phyloP scores from a whole-genome alignment of 805 yeast species.

The Pachysolen tannophilus region DNA sequence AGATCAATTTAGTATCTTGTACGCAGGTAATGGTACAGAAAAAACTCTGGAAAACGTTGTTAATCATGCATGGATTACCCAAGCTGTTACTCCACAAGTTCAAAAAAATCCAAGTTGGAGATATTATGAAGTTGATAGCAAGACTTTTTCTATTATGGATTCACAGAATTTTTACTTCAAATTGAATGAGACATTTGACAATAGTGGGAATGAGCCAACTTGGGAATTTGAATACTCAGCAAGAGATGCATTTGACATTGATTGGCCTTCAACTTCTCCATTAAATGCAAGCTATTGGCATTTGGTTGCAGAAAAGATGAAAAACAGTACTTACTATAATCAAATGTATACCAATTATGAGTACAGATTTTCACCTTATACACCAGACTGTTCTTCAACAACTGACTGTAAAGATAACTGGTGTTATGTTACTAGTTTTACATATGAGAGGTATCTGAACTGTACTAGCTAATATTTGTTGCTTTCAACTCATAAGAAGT shows the following conservation, averaged over 20 bases:
- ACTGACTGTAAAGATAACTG: slow-evolving; percentile 28
- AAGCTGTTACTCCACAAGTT: slow-evolving; percentile 54
- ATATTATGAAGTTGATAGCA: slow-evolving; percentile 57
- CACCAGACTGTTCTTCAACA: slow-evolving; percentile 35
- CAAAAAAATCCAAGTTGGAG: slow-evolving; percentile 66
- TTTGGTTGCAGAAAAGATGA: slow-evolving; percentile 37
- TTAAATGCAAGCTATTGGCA: slow-evolving; percentile 69
- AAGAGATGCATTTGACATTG: slow-evolving; percentile 45
- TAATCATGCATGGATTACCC: slow-evolving; percentile 57
- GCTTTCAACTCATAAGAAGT: no score
- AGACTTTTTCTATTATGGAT: slow-evolving; percentile 54
- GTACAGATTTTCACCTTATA: slow-evolving; percentile 47
- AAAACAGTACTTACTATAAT: slow-evolving; percentile 32
- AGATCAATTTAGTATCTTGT: slow-evolving; percentile 58
- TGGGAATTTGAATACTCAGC: slow-evolving; percentile 70
- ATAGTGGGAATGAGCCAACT: slow-evolving; percentile 46
- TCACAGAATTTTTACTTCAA: slow-evolving; percentile 51
- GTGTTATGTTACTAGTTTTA: slow-evolving; percentile 32
- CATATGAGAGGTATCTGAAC: slow-evolving; percentile 21
- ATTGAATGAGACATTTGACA: slow-evolving; percentile 47
- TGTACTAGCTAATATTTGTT: no score
- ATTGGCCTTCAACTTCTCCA: slow-evolving; percentile 55
- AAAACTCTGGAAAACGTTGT: slow-evolving; percentile 37
- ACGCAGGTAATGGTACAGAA: slow-evolving; percentile 37
- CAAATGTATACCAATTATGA: slow-evolving; percentile 42